Conservation (phyloP, 2,329 filamentous ascomycete genomes). For the Cordyceps tenuipes region DNA sequence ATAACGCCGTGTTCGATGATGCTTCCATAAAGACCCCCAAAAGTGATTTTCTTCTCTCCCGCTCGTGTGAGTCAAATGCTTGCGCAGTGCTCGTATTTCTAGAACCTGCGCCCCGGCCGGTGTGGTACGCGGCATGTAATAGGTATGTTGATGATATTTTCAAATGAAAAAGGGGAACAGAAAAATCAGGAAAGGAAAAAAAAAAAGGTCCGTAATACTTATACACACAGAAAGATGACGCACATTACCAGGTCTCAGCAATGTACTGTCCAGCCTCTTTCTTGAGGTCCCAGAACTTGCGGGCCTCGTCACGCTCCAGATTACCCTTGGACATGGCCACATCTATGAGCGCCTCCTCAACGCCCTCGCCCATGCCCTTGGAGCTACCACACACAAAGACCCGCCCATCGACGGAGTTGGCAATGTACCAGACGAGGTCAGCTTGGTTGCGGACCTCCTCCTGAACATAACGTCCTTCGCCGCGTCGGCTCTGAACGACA, state of each 20-base stretch:
- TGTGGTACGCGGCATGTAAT: neutral
- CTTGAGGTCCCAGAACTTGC: slow-evolving; percentile 85
- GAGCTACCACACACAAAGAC: slow-evolving; percentile 95
- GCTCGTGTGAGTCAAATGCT: slow-evolving; percentile 1
- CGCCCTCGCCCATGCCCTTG: slow-evolving; percentile 91
- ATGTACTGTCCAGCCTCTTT: slow-evolving; percentile 92
- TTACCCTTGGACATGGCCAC: slow-evolving; percentile 92
- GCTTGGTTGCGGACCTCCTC: slow-evolving; percentile 88
- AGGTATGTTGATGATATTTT: neutral
- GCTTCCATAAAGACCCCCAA: neutral
- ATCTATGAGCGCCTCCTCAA: slow-evolving; percentile 77
- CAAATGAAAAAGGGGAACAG: neutral
- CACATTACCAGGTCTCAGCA: slow-evolving; percentile 61
- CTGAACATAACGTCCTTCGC: slow-evolving; percentile 86
- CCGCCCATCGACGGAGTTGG: slow-evolving; percentile 90
- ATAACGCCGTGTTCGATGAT: slow-evolving; percentile 6
- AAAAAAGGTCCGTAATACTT: neutral
- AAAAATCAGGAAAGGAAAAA: neutral
- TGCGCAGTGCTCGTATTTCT: slow-evolving; percentile 4
- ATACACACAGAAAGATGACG: neutral
- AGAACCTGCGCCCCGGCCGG: neutral
- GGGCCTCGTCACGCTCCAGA: slow-evolving; percentile 70
- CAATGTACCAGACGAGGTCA: slow-evolving; percentile 96
- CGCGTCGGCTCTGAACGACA: slow-evolving; percentile 66
- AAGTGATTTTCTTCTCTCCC: neutral